Conservation (phyloP, 257 asterid genomes). For the Solanum pinnatisectum region DNA sequence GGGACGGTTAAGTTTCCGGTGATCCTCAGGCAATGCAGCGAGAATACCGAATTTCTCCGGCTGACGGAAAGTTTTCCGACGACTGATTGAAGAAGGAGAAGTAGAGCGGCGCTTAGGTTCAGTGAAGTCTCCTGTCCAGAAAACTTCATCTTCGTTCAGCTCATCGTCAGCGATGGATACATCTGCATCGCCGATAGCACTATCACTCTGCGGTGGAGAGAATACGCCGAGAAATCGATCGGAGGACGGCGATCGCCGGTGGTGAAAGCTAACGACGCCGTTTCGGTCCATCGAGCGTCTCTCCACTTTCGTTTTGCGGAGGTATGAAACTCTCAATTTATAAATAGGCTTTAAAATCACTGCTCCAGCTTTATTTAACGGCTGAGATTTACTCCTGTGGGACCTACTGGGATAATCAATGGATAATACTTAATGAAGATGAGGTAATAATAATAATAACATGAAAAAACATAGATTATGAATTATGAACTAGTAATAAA, state of each 20-base stretch:
- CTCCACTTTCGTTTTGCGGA: background rate
- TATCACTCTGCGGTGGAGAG: constrained; percentile 37
- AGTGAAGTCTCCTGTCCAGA: constrained; percentile 39
- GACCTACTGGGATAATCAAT: background rate
- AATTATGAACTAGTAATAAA: background rate
- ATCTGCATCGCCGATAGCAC: background rate
- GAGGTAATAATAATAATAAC: background rate
- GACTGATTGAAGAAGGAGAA: constrained; percentile 13
- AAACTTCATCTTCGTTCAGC: constrained; percentile 68
- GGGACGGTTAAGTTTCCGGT: constrained; percentile 19
- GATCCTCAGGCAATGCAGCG: constrained; percentile 51
- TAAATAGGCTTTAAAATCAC: background rate
- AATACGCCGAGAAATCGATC: constrained; percentile 57
- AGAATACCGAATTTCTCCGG: constrained; percentile 64
- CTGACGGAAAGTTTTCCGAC: constrained; percentile 18
- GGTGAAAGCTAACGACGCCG: constrained; percentile 28
- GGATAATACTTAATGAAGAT: background rate
- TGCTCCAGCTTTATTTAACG: background rate
- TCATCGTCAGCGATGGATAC: constrained; percentile 27
- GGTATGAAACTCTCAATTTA: background rate
- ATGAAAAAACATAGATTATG: background rate
- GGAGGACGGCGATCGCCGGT: constrained; percentile 40
- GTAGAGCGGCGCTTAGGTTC: constrained; percentile 8
- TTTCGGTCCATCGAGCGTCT: constrained; percentile 34
- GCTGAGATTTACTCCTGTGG: background rate